Conservation (phyloP, 2,329 filamentous ascomycete species). For the Stemphylium vesicarium region DNA sequence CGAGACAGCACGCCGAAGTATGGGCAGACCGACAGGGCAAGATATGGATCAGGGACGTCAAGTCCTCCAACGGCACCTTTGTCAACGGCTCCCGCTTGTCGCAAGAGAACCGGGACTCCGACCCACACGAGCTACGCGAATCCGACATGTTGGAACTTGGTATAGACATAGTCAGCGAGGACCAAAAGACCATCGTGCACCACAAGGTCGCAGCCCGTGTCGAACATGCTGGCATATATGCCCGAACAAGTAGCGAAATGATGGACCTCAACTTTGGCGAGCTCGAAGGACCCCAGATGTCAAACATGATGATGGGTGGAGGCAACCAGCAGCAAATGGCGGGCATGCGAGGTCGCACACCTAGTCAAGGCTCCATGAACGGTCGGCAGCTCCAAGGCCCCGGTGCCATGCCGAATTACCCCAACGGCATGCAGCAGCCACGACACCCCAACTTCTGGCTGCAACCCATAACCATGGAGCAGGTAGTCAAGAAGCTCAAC, state of each 20-base stretch:
- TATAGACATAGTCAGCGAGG: conserved; percentile 98
- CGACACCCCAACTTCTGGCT: conserved; percentile 83
- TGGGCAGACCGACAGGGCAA: conserved; percentile 87
- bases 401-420: conserved; percentile 63
- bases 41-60: conserved; percentile 95
- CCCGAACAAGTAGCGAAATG: conserved; percentile 71
- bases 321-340: conserved; percentile 68
- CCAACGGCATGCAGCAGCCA: conserved; percentile 70
- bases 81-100: conserved; percentile 92
- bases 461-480: conserved; percentile 88
- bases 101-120: conserved; percentile 93
- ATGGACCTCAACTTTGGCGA: conserved; percentile 93
- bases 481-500: conserved; percentile 86
- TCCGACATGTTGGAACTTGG: conserved; percentile 92
- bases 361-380: conserved; percentile 61
- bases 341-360: conserved; percentile 71
- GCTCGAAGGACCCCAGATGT: conserved; percentile 77
- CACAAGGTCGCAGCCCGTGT: conserved; percentile 98
- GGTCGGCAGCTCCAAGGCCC: conserved; percentile 67
- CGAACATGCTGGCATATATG: conserved; percentile 88
- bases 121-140: conserved; percentile 90
- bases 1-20: conserved; percentile 93
- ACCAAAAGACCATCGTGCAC: conserved; percentile 97
- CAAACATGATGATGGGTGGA: conserved; percentile 70
- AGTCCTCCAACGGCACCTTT: conserved; percentile 98